Conservation (phyloP, 306 rosid species). For the Casuarina equisetifolia region DNA sequence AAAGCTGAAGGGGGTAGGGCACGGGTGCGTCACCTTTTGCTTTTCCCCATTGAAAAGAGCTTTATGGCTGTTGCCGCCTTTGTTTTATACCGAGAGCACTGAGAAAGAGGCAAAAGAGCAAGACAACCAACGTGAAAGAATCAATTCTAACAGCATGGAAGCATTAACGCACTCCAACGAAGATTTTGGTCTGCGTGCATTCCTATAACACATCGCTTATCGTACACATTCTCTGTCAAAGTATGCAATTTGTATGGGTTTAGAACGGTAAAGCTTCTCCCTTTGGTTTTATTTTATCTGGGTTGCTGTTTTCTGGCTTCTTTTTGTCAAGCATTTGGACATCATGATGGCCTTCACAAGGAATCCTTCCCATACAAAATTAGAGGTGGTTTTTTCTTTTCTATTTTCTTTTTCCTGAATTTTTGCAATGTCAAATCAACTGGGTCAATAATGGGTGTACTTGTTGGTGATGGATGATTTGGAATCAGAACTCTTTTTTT, state of each 20-base stretch:
- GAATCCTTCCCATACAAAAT: not conserved
- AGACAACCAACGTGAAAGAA: conserved; percentile 42
- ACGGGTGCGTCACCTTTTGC: conserved; percentile 45
- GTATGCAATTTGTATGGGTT: not conserved
- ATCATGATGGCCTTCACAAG: not conserved
- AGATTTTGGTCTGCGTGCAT: conserved; percentile 48
- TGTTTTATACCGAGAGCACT: not conserved
- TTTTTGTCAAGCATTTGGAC: not conserved
- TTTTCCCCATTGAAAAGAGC: conserved; percentile 39
- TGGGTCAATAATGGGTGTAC: not conserved
- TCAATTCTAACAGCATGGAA: conserved; percentile 47
- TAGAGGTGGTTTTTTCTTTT: not conserved
- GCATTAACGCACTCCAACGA: conserved; percentile 71
- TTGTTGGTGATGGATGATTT: not conserved
- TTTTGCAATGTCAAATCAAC: not conserved
- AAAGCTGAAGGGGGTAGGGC: conserved; percentile 37
- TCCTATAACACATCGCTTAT: conserved; percentile 24
- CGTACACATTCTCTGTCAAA: not conserved
- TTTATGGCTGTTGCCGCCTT: conserved; percentile 21
- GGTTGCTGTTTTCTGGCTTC: not conserved
- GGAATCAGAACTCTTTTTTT: not conserved
- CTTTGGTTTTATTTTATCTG: not conserved
- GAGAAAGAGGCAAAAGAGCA: not conserved
- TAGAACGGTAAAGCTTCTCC: not conserved
- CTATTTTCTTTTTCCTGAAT: not conserved